Conservation (phyloP, 2,329 filamentous ascomycete species). For the Polychaeton citri region DNA sequence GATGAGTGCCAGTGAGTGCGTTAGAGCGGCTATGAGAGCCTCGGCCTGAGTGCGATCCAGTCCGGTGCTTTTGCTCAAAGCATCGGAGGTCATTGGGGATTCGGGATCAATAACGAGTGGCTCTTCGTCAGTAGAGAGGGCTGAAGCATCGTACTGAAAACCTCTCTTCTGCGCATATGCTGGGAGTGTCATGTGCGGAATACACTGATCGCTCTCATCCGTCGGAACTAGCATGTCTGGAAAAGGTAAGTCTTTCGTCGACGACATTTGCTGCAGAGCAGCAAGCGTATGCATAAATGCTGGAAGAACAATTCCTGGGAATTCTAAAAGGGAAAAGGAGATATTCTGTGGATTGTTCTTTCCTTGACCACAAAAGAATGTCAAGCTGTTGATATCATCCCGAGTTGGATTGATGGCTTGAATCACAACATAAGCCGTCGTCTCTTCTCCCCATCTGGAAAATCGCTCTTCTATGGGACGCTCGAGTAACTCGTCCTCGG, state of each 20-base stretch:
- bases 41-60: slow-evolving; percentile 43
- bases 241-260: slow-evolving; percentile 43
- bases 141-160: slow-evolving; percentile 37
- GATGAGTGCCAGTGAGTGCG: slow-evolving; percentile 53
- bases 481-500: neutral
- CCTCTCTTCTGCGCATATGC: slow-evolving; percentile 23
- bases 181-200: slow-evolving; percentile 14
- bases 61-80: slow-evolving; percentile 18
- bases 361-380: neutral
- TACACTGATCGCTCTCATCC: slow-evolving; percentile 8
- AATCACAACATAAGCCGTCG: neutral
- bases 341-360: neutral
- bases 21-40: slow-evolving; percentile 29
- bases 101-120: slow-evolving; percentile 13
- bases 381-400: neutral
- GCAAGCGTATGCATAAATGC: slow-evolving; percentile 45
- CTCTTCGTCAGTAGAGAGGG: slow-evolving; percentile 6
- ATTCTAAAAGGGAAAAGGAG: slow-evolving; percentile 39
- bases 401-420: neutral
- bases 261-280: slow-evolving; percentile 41
- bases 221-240: slow-evolving; percentile 37
- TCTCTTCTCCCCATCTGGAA: neutral
- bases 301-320: slow-evolving; percentile 45
- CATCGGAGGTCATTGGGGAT: slow-evolving; percentile 21
- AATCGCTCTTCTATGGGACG: neutral